Evolutionary conservation across 2,329 filamentous ascomycete genomes (phyloP), one percentile per base, ranked within the genome.

Genomic region (Fusarium setosum): DNA sequence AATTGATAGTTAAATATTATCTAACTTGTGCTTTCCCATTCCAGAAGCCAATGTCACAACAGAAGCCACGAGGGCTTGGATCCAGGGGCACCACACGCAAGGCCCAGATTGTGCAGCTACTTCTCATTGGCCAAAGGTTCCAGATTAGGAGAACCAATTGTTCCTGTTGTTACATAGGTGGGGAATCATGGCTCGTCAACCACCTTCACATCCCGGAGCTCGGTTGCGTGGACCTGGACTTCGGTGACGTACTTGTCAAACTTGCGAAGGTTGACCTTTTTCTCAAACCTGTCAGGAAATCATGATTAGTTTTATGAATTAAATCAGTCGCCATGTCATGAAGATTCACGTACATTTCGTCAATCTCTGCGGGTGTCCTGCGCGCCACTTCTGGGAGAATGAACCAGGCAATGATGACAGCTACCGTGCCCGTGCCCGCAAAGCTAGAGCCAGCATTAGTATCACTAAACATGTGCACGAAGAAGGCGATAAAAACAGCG

Each of bases 281-380:
- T 63, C 41, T 63, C 60, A 15, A 63, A 63, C 56, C 60, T 61
- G 24, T 26, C 5, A 11, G 12, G 2, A 12, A 15, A 0, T n/a
- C 3, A 15, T 31, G 41, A 41, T 32, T 13, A 34, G 35, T 13
- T 5, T 6, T 17, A 2, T 10, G 13, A 15, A 26, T 6, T 6
- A n/a, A 17, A 12, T 4, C 10, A 11, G 15, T 13, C 5, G 3
- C 4, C 5, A 31, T 15, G 32, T 8, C 15, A 18, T 23, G 4
- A 20, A 17, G 6, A 2, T n/a, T 13, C 23, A 74, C 79, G 70
- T 67, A 77, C 77, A 79, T 62, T 50, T 79, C 77, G 41, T 79
- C 77, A 56, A 79, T 78, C 54, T 79, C 76, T 24, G 70, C 76
- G 0, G 77, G 75, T 0, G 77, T 78, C 17, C 76, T 65, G 7